Conservation (phyloP, 1,284 basidiomycete species). For the Anthracocystis walkeri region DNA sequence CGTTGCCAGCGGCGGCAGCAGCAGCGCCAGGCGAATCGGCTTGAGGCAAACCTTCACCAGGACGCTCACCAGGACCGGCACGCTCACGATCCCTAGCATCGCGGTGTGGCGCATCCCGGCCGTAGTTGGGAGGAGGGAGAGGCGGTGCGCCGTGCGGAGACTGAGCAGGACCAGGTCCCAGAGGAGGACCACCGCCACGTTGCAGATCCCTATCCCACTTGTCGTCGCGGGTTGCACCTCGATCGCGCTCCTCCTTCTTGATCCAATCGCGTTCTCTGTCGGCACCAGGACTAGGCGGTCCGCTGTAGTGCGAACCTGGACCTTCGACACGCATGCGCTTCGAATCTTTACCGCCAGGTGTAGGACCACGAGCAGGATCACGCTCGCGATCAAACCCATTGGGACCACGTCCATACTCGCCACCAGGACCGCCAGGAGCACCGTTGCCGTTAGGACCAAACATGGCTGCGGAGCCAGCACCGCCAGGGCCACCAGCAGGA, state of each 20-base stretch:
- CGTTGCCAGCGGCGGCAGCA: conserved; percentile 58
- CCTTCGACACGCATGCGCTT: conserved; percentile 55
- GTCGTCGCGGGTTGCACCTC: conserved; percentile 45
- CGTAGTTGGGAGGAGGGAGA: conserved; percentile 52
- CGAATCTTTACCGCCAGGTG: conserved; percentile 66
- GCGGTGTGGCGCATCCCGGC: conserved; percentile 41
- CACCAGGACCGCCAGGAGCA: conserved; percentile 35
- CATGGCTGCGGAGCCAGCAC: conserved; percentile 64
- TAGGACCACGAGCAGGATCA: conserved; percentile 57
- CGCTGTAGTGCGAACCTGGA: conserved; percentile 46
- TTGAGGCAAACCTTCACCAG: not conserved
- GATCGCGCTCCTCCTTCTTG: conserved; percentile 62
- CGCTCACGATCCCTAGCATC: conserved; percentile 44
- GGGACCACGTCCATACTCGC: conserved; percentile 44
- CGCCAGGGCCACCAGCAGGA: conserved; percentile 70
- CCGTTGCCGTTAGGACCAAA: conserved; percentile 52
- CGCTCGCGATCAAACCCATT: conserved; percentile 67
- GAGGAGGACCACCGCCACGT: conserved; percentile 36
- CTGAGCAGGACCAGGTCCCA: conserved; percentile 47
- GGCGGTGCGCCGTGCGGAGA: conserved; percentile 53
- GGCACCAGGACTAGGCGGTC: conserved; percentile 52
- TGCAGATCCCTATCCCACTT: conserved; percentile 65
- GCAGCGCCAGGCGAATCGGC: conserved; percentile 47
- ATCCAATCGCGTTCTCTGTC: conserved; percentile 66
- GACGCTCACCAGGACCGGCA: conserved; percentile 15